A percentile compares a stretch with the other conserved stretches of the same genome.
These are phyloP conservation scores for Aspergillus pseudoterreus DNA, from an alignment of 2,329 filamentous ascomycete species.

Conservation along the genomic window DNA sequence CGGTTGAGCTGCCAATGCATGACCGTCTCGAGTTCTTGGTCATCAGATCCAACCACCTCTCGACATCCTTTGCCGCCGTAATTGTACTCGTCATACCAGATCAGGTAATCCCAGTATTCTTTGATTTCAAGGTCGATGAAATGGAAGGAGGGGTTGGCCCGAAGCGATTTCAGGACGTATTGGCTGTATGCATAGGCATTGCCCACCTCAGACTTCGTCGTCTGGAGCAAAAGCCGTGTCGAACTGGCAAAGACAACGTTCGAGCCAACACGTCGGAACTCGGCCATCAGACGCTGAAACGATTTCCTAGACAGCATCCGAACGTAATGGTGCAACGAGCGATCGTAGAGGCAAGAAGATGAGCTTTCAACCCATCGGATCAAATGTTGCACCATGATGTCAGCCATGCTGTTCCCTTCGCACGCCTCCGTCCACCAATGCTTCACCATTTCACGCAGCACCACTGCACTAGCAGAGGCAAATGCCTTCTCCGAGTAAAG, in stretches of 20 bases:
- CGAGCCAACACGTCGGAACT: slow-evolving; percentile 91
- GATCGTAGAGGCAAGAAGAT: slow-evolving; percentile 91
- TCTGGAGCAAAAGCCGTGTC: slow-evolving; percentile 86
- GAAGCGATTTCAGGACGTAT: slow-evolving; percentile 97
- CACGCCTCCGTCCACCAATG: slow-evolving; percentile 97
- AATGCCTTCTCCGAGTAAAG: slow-evolving; percentile 87
- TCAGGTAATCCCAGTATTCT: slow-evolving; percentile 98
- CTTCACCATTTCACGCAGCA: slow-evolving; percentile 97
- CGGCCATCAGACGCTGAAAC: slow-evolving; percentile 92
- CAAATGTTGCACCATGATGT: slow-evolving; percentile 94
- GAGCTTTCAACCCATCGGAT: slow-evolving; percentile 96
- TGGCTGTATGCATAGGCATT: slow-evolving; percentile 96
- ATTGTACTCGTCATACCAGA: slow-evolving; percentile 99
- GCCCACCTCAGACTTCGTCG: slow-evolving; percentile 91
- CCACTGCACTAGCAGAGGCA: slow-evolving; percentile 82
- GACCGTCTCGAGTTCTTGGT: slow-evolving; percentile 79
- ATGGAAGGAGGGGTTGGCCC: slow-evolving; percentile 90
- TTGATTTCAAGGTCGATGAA: slow-evolving; percentile 97
- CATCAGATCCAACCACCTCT: slow-evolving; percentile 70
- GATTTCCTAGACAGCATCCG: slow-evolving; percentile 98
- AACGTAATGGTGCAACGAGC: slow-evolving; percentile 91
- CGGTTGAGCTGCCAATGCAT: slow-evolving; percentile 98
- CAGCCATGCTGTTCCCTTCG: slow-evolving; percentile 86
- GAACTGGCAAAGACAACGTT: slow-evolving; percentile 93
- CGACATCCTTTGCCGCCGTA: slow-evolving; percentile 92